Evolutionary conservation across 257 asterid genomes (phyloP).

Genomic region (Forsythia suspensa): DNA sequence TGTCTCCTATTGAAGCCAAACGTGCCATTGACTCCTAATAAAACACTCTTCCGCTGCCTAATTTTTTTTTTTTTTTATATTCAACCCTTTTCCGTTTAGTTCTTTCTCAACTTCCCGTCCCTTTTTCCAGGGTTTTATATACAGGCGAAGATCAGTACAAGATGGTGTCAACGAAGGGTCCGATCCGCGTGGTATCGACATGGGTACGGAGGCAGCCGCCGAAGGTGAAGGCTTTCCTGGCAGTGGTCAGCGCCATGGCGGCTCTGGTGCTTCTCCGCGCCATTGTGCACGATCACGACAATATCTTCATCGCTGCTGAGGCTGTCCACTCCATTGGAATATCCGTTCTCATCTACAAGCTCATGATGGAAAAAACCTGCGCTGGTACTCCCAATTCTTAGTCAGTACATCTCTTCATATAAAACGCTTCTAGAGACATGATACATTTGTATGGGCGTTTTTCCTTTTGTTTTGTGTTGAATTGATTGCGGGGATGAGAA

Average conservation of each 20-base stretch:
- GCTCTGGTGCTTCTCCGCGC: conserved; percentile 86
- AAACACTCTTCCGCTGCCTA: too few relatives aligned
- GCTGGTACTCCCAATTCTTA: conserved; percentile 49
- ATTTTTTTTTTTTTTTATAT: too few relatives aligned
- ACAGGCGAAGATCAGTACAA: conserved; percentile 10
- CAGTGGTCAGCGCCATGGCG: conserved; percentile 77
- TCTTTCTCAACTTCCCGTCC: too few relatives aligned
- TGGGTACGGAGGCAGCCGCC: conserved; percentile 98
- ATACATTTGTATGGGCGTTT: too few relatives aligned
- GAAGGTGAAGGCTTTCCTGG: conserved; percentile 86
- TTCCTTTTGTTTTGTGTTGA: too few relatives aligned
- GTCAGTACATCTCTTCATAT: background rate
- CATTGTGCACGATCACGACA: conserved; percentile 92
- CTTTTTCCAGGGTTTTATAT: background rate
- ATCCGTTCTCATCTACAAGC: conserved; percentile 79
- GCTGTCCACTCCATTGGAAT: conserved; percentile 92
- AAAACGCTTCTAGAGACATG: too few relatives aligned
- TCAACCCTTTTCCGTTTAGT: too few relatives aligned
- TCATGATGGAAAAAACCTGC: conserved; percentile 92
- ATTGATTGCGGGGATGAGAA: conserved; percentile 8
- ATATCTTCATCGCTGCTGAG: conserved; percentile 91
- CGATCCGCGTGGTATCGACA: conserved; percentile 65
- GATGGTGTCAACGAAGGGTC: conserved; percentile 70
- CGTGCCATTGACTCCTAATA: too few relatives aligned
- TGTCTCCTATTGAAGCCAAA: too few relatives aligned